phyloP scores from a whole-genome alignment of 495 filamentous ascomycete species.

The Schizothecium vesticola region DNA sequence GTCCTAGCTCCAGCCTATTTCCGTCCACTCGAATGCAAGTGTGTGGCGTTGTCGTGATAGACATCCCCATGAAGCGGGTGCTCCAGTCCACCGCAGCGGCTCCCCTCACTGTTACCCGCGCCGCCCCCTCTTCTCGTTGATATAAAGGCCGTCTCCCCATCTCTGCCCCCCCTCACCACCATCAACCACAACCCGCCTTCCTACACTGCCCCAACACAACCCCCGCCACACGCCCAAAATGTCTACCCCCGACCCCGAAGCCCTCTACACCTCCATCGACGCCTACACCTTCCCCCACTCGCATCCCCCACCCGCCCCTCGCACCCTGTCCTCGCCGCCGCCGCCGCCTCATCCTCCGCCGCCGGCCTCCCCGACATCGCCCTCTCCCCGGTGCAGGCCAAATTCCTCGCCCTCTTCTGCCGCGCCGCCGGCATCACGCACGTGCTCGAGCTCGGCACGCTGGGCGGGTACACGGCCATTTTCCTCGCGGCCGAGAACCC shows the following conservation, averaged over 20 bases:
- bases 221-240: not conserved
- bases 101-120: too few species aligned
- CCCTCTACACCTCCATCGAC: slow-evolving; percentile 16
- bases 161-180: too few species aligned
- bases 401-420: slow-evolving; percentile 39
- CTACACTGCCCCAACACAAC: not conserved
- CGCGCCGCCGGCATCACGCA: slow-evolving; percentile 32
- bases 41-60: not conserved
- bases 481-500: slow-evolving; percentile 40
- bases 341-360: slow-evolving; percentile 17
- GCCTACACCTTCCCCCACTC: slow-evolving; percentile 14
- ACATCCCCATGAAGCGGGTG: not conserved
- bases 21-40: not conserved
- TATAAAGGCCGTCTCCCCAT: too few species aligned
- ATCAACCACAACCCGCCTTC: too few species aligned
- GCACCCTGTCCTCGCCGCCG: slow-evolving; percentile 12
- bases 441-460: slow-evolving; percentile 49
- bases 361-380: slow-evolving; percentile 34
- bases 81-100: too few species aligned
- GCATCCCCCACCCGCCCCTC: slow-evolving; percentile 14
- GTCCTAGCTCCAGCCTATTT: not conserved
- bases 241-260: not conserved
- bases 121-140: too few species aligned
- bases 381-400: slow-evolving; percentile 34
- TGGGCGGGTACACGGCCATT: slow-evolving; percentile 50